Conservation (phyloP, 371 early-diverging fungal species). For the Mortierella sp. region DNA sequence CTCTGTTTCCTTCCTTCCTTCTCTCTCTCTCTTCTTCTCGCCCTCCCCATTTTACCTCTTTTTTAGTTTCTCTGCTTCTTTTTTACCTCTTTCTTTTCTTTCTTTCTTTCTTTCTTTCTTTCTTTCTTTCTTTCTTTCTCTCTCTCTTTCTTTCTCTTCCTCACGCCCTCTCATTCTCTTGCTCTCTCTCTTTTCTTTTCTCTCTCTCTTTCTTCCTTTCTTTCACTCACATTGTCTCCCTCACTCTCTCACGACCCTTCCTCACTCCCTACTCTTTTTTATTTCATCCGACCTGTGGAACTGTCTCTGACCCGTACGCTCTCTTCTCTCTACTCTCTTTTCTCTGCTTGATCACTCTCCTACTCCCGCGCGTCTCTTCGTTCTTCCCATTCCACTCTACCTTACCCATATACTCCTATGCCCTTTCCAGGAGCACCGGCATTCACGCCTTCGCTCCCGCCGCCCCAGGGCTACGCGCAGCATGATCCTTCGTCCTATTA, state of each 20-base stretch:
- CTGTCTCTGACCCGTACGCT: neutral
- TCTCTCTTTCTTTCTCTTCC: neutral
- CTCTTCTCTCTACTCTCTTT: neutral
- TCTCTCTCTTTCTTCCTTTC: neutral
- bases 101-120: neutral
- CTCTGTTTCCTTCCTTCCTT: neutral
- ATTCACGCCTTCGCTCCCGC: conserved; percentile 23
- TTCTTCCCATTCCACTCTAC: neutral
- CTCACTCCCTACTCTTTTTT: neutral
- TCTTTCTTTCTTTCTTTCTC: too few species aligned
- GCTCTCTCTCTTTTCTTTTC: conserved; percentile 8
- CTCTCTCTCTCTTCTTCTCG: neutral
- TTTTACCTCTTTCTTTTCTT: neutral
- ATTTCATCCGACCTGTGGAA: too few species aligned
- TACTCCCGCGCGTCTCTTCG: neutral
- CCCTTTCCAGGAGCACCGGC: conserved; percentile 12
- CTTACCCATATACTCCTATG: neutral
- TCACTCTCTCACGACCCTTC: conserved; percentile 5
- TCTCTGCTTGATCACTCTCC: conserved; percentile 1
- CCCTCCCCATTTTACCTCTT: neutral
- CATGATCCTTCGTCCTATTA: conserved; percentile 42
- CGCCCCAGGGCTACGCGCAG: conserved; percentile 33
- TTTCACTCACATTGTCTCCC: neutral
- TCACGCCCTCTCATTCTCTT: neutral
- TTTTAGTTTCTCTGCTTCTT: too few species aligned